Evolutionary conservation across 495 filamentous ascomycete genomes (phyloP), one percentile per base, ranked within the genome.

Genomic region (Daldinia vernicosa): DNA sequence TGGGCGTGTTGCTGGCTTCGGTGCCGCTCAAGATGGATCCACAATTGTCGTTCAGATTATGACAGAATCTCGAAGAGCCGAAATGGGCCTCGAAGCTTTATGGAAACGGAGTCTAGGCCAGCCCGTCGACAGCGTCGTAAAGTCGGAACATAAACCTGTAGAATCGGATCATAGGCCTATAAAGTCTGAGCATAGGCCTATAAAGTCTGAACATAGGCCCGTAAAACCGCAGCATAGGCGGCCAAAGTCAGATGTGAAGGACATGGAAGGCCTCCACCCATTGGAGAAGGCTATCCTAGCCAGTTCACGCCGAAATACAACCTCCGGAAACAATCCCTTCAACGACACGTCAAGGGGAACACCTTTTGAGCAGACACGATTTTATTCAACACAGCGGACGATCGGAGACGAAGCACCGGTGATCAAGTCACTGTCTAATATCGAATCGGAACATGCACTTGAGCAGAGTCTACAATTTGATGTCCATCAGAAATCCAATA

Each of bases 21-120:
- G 93, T n/a, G 81, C 85, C 75, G 77, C 63, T 70, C 82, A 66
- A 84, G 85, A 19, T 4, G 90, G 88, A 56, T 84, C 75, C 8
- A 82, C 82, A 6, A 58, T 99, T 19, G 91, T 98, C 28, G 88
- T 98, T 32, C 95, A 99, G 80, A 88, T 98, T 77, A 88, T 98
- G 77, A 97, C 93, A 1, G 91, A 94, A 76, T 86, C 90, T 66
- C 93, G 95, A 80, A 85, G 95, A 75, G 87, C 84, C 24, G 94
- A 98, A 66, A 81, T 97, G 69, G 90, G 93, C 74, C 80, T 99
- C 37, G 95, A 99, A 74, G 81, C 80, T 9, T 82, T 98, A 4
- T 99, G 95, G 95, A 80, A 81, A 26, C 83, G 76, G 39, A 81
- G 83, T 19, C 43, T 91, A 58, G 81, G 78, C 12, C 80, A 83